Evolutionary conservation across 176 grass and related monocot species (phyloP).

Genomic region (Phyllostachys edulis): DNA sequence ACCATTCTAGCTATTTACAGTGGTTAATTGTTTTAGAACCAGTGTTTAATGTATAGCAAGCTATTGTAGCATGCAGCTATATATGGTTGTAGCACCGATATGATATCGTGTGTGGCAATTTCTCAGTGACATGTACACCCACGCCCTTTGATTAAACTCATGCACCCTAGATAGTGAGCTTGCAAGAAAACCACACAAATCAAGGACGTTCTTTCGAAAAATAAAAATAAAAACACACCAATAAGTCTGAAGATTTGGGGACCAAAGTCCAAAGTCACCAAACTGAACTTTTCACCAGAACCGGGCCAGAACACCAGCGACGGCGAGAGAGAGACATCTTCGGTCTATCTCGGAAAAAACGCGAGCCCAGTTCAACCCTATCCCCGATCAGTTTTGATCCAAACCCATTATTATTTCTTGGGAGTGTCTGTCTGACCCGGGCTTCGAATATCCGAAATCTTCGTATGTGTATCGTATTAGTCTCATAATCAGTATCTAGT

Average conservation of each 20-base stretch:
- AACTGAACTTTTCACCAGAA: not conserved
- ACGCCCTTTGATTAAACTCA: not conserved
- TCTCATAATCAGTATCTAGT: no score
- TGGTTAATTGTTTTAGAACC: no score
- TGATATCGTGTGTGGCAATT: not conserved
- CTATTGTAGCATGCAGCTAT: not conserved
- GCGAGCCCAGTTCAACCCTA: constrained; percentile 26
- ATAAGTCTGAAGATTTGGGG: no score
- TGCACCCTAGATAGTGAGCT: not conserved
- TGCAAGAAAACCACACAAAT: not conserved
- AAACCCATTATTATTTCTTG: not conserved
- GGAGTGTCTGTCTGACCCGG: no score
- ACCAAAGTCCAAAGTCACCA: not conserved
- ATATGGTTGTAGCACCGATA: not conserved
- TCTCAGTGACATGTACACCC: not conserved
- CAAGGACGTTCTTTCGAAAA: not conserved
- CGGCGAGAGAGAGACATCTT: not conserved
- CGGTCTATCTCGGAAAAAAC: not conserved
- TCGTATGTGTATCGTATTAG: no score
- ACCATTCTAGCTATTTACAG: no score
- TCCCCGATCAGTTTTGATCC: constrained; percentile 28
- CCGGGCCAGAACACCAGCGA: no score
- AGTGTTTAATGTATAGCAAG: no score
- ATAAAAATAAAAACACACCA: not conserved
- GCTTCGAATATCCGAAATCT: no score